Conservation (phyloP, 176 grass and related monocot species). For the Neostapfia colusana region DNA sequence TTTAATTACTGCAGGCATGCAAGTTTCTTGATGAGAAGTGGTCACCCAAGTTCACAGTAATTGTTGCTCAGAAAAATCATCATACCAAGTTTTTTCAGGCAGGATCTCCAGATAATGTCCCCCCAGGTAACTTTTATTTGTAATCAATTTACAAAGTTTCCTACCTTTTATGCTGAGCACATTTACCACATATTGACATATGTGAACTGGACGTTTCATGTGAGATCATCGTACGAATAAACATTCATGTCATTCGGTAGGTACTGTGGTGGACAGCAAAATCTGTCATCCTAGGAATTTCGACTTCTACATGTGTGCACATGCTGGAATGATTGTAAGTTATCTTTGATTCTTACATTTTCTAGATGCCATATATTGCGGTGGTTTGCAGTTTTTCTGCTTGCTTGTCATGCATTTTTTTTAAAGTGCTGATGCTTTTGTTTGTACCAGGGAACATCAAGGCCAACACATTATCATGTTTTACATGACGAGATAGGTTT, state of each 20-base stretch:
- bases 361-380: neutral
- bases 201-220: neutral
- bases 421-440: neutral
- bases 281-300: slow-evolving; percentile 85
- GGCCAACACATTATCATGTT: slow-evolving; percentile 89
- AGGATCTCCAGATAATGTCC: slow-evolving; percentile 77
- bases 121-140: slow-evolving; percentile 55
- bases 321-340: slow-evolving; percentile 84
- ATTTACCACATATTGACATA: neutral
- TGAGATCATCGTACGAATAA: slow-evolving; percentile 8
- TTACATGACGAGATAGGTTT: slow-evolving; percentile 84
- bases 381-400: neutral
- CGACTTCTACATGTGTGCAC: slow-evolving; percentile 95
- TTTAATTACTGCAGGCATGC: slow-evolving; percentile 56
- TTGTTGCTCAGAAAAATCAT: slow-evolving; percentile 89
- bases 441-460: slow-evolving; percentile 65
- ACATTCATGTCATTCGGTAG: slow-evolving; percentile 36
- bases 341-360: neutral
- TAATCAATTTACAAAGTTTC: neutral
- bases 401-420: neutral
- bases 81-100: slow-evolving; percentile 83
- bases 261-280: slow-evolving; percentile 79
- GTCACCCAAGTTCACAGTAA: slow-evolving; percentile 72
- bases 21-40: slow-evolving; percentile 80
- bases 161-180: neutral